phyloP scores from a whole-genome alignment of 345 rosid species.

The Salix udensis region DNA sequence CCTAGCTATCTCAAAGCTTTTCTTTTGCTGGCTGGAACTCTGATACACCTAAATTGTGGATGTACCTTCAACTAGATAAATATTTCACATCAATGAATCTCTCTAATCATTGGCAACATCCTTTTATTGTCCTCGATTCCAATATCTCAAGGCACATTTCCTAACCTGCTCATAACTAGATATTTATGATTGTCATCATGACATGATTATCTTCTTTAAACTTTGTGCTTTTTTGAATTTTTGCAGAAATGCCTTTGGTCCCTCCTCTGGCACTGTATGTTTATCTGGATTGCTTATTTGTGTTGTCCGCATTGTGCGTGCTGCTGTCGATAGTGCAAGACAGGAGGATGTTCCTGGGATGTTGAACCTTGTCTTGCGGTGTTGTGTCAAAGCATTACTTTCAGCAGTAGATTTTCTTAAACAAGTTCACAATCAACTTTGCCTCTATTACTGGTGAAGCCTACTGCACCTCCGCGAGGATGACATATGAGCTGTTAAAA shows the following conservation, averaged over 20 bases:
- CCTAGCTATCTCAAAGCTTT: neutral
- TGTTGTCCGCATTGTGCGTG: constrained; percentile 70
- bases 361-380: constrained; percentile 51
- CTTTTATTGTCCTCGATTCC: neutral
- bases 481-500: constrained; percentile 82
- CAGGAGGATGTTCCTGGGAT: constrained; percentile 68
- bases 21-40: neutral
- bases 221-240: constrained; percentile 18
- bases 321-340: constrained; percentile 72
- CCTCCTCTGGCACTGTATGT: constrained; percentile 81
- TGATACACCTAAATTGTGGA: neutral
- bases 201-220: neutral
- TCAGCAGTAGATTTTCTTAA: constrained; percentile 71
- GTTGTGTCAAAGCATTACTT: constrained; percentile 60
- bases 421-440: constrained; percentile 90
- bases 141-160: neutral
- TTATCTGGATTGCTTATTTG: constrained; percentile 78
- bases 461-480: constrained; percentile 80
- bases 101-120: neutral
- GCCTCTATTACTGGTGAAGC: constrained; percentile 89
- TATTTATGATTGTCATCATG: neutral
- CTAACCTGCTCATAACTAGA: neutral
- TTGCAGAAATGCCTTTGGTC: constrained; percentile 82
- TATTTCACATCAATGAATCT: neutral
- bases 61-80: neutral